Evolutionary conservation across 2,329 filamentous ascomycete genomes (phyloP), one percentile per base, ranked within the genome.

Genomic region (Penicillium sp.): DNA sequence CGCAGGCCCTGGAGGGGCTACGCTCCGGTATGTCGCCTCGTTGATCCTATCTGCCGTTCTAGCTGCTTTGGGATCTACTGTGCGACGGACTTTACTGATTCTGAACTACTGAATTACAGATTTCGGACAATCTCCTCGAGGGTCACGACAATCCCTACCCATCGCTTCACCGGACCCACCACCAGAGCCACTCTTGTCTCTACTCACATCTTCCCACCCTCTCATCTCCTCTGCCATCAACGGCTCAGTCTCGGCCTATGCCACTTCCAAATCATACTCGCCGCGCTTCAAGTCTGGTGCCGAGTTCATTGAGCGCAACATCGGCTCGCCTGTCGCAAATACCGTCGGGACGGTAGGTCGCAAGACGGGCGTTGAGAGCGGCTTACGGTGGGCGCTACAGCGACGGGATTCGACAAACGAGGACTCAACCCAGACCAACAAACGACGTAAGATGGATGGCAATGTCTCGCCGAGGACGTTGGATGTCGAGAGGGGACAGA

Each of bases 181-280:
- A 39, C 81, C 86, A 5, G 92, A 97, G 72, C 94, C 92, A 1
- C 81, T 97, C 5, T 79, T 97, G 3, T 90, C 91, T 5, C 84
- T 97, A 1, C 83, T 97, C 21, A 95, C 92, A 0, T 92, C 91
- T 2, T 90, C 90, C 1, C 92, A 97, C 68, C 93, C 93, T 0
- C 80, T 95, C 57, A 83, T 97, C 14, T 91, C 90, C 9, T 91
- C 86, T 27, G 91, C 92, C 0, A 92, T 96, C 64, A 91, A 90
- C 62, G 87, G 88, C 49, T 93, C 92, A 0, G 83, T 93, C 7
- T 91, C 89, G 1, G 91, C 90, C 1, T 97, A 97, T 71, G 88
- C 89, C 27, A 87, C 84, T 2, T 92, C 90, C 10, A 97, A 97
- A 74, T 91, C 92, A 63, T 95, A 93, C 67, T 95, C 91, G 1